phyloP scores from a whole-genome alignment of 192 early-diverging fungal genomes.

The Mortierella hygrophila region DNA sequence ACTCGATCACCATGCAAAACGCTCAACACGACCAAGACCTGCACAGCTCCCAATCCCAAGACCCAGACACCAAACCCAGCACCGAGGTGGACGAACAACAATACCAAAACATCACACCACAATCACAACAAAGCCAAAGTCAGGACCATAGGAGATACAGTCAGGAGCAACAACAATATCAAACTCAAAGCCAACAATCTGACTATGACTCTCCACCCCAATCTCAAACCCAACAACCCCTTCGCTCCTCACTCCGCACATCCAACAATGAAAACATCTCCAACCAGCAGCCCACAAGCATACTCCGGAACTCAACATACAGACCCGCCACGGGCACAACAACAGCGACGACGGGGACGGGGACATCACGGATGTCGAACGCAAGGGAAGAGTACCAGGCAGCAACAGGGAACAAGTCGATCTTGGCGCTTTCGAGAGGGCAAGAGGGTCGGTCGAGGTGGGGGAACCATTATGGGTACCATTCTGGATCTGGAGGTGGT shows the following conservation, averaged over 20 bases:
- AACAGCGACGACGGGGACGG: not conserved
- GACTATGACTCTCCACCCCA: not conserved
- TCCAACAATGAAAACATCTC: not conserved
- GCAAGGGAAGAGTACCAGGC: constrained; percentile 44
- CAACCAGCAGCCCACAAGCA: too few relatives aligned
- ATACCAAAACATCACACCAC: not conserved
- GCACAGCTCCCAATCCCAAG: not conserved
- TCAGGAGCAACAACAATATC: constrained; percentile 7
- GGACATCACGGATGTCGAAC: constrained; percentile 9
- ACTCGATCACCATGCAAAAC: constrained; percentile 21
- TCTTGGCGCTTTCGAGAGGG: constrained; percentile 30
- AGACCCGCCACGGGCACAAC: constrained; percentile 6
- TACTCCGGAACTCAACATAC: constrained; percentile 6
- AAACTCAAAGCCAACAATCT: not conserved
- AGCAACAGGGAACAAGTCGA: constrained; percentile 15
- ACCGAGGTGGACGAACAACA: not conserved
- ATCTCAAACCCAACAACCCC: not conserved
- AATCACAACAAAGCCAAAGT: constrained; percentile 7
- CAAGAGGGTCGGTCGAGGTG: constrained; percentile 14
- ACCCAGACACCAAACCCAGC: not conserved
- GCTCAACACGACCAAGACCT: not conserved
- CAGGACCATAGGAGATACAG: constrained; percentile 13
- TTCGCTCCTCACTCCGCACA: not conserved
- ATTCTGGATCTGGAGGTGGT: not conserved
- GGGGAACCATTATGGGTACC: constrained; percentile 12